Percentiles rank a stretch among this genome's conserved stretches.
Evolutionary conservation across 495 filamentous ascomycete genomes (phyloP).

Genomic region (Penicillium atrosanguineum): DNA sequence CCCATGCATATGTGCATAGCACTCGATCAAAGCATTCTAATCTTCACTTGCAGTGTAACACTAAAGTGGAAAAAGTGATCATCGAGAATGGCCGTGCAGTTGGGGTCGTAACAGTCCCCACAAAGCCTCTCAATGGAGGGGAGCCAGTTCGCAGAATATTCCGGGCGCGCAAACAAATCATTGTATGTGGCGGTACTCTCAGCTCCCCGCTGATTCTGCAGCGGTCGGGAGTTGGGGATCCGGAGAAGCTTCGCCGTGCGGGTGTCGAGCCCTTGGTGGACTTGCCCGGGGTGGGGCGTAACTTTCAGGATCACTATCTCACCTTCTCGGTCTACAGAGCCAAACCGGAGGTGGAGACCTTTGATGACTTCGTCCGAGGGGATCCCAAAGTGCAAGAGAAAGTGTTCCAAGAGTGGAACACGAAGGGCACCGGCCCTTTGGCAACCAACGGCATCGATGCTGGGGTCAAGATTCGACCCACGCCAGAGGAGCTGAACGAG

Average conservation of each 20-base stretch:
- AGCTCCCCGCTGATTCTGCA: conserved; percentile 78
- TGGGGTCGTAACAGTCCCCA: conserved; percentile 56
- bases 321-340: conserved; percentile 74
- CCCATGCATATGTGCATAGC: conserved; percentile 73
- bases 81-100: conserved; percentile 68
- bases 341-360: conserved; percentile 74
- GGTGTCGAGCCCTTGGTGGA: conserved; percentile 72
- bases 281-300: conserved; percentile 77
- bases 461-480: conserved; percentile 76
- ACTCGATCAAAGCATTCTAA: conserved; percentile 65
- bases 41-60: conserved; percentile 73
- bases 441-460: conserved; percentile 86
- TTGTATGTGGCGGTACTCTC: conserved; percentile 77
- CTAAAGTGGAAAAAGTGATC: conserved; percentile 79
- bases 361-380: conserved; percentile 78
- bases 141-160: conserved; percentile 55
- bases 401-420: conserved; percentile 72
- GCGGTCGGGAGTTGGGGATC: conserved; percentile 66
- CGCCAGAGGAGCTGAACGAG: conserved; percentile 63
- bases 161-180: conserved; percentile 72
- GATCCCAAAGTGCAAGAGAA: conserved; percentile 67
- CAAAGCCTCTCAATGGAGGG: conserved; percentile 49
- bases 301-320: conserved; percentile 86
- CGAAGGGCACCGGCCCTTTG: conserved; percentile 74
- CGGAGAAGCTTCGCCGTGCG: conserved; percentile 67